These are phyloP conservation scores for Ascoidea tarda DNA, from an alignment of 805 yeast species.

Conservation along the genomic window DNA sequence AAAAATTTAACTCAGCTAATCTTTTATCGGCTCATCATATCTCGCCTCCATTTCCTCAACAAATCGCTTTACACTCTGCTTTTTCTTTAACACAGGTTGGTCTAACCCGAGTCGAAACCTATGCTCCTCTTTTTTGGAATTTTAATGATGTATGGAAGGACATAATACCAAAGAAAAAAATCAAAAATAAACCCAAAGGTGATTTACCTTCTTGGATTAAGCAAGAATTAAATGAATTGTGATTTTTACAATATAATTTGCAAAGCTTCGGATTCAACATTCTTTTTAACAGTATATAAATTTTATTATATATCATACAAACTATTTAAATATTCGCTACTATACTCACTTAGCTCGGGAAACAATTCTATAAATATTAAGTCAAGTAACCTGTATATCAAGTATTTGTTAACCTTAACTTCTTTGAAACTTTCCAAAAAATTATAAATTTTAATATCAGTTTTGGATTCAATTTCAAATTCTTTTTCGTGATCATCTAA, in stretches of 20 bases:
- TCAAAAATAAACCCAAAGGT: too few relatives aligned
- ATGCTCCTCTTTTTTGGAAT: constrained; percentile 8
- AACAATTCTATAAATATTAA: constrained; percentile 23
- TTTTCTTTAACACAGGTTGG: constrained; percentile 21
- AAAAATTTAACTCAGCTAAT: too few relatives aligned
- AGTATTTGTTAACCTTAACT: constrained; percentile 26
- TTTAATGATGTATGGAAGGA: constrained; percentile 2
- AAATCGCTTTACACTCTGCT: constrained; percentile 25
- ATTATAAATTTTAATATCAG: constrained; percentile 9
- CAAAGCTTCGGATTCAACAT: too few relatives aligned
- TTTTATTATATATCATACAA: too few relatives aligned
- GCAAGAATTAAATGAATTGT: neutral
- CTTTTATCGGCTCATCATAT: too few relatives aligned
- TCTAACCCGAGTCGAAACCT: constrained; percentile 8
- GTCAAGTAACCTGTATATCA: constrained; percentile 28
- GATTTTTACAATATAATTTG: too few relatives aligned
- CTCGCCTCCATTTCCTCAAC: constrained; percentile 3
- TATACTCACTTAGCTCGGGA: constrained; percentile 19
- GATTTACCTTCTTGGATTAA: neutral
- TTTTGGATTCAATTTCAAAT: constrained; percentile 2
- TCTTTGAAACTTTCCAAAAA: constrained; percentile 22
- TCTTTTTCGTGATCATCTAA: constrained; percentile 13
- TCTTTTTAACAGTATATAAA: too few relatives aligned
- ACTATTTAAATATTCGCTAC: too few relatives aligned
- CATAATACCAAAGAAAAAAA: too few relatives aligned